phyloP scores from a whole-genome alignment of 2,329 filamentous ascomycete species.

The Rutstroemia sp. region DNA sequence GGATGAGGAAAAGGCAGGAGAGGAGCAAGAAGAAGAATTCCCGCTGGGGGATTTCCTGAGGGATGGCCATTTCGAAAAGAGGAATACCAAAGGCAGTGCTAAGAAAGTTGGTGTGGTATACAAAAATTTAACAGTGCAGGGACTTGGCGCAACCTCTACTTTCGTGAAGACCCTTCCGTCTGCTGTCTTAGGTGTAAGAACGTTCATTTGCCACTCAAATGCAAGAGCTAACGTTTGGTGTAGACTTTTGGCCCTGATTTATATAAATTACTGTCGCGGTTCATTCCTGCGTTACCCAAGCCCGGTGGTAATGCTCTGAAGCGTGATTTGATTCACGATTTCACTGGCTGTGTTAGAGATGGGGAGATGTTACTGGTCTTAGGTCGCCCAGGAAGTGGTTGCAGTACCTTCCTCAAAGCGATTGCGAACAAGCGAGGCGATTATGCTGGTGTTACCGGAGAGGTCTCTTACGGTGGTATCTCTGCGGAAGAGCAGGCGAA shows the following conservation, averaged over 20 bases:
- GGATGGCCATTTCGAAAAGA: conserved; percentile 64
- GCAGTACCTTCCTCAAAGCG: conserved; percentile 69
- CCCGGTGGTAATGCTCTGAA: conserved; percentile 18
- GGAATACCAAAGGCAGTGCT: conserved; percentile 56
- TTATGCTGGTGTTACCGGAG: conserved; percentile 60
- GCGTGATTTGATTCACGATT: conserved; percentile 52
- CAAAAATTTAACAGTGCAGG: conserved; percentile 69
- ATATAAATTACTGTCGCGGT: conserved; percentile 48
- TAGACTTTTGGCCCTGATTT: conserved; percentile 72
- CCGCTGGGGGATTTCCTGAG: conserved; percentile 7
- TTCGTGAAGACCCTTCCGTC: conserved; percentile 68
- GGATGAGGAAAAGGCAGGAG: conserved; percentile 20
- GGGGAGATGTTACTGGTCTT: conserved; percentile 69
- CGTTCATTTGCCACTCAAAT: background rate
- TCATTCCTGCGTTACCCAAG: conserved; percentile 22
- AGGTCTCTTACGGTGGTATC: conserved; percentile 67
- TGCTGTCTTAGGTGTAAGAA: conserved; percentile 52
- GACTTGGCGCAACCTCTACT: conserved; percentile 55
- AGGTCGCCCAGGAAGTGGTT: conserved; percentile 66
- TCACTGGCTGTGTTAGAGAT: conserved; percentile 58
- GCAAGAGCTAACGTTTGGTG: background rate
- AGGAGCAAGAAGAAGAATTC: conserved; percentile 26
- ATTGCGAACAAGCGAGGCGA: conserved; percentile 62
- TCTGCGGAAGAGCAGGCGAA: conserved; percentile 59
- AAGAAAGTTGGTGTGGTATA: conserved; percentile 76